A percentile compares a stretch with the other conserved stretches of the same genome.
phyloP scores from a whole-genome alignment of 2,329 filamentous ascomycete species.

The Fusarium sp. region DNA sequence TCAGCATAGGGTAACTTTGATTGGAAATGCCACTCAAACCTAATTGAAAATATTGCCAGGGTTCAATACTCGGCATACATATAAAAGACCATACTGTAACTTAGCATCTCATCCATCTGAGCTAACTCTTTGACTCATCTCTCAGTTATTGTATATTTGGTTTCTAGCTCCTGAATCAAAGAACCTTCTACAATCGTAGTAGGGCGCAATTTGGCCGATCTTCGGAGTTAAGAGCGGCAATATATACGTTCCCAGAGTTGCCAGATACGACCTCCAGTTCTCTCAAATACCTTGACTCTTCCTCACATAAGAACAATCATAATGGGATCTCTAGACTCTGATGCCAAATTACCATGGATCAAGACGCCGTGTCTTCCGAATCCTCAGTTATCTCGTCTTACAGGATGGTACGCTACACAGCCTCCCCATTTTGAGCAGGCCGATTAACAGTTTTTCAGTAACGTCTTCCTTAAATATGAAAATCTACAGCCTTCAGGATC shows the following conservation, averaged over 20 bases:
- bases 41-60: not conserved
- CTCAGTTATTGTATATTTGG: not conserved
- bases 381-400: conserved; percentile 71
- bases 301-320: conserved; percentile 2
- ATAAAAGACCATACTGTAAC: not conserved
- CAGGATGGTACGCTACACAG: conserved; percentile 71
- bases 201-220: not conserved
- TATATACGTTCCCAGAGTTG: not conserved
- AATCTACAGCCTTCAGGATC: conserved; percentile 86
- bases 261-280: not conserved
- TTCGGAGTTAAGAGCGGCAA: conserved; percentile 3
- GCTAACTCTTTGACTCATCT: too few species aligned
- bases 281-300: not conserved
- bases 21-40: not conserved
- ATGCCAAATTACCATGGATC: conserved; percentile 69
- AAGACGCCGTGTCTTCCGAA: conserved; percentile 78
- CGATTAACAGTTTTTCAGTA: conserved; percentile 53
- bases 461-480: conserved; percentile 87
- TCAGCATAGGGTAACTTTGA: not conserved
- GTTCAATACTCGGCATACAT: not conserved
- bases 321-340: conserved; percentile 56
- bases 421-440: conserved; percentile 8
- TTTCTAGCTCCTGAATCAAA: not conserved
- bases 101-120: not conserved
- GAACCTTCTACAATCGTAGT: not conserved